Evolutionary conservation across 2,329 filamentous ascomycete species (phyloP).

Genomic region (Microthyrium microscopicum): DNA sequence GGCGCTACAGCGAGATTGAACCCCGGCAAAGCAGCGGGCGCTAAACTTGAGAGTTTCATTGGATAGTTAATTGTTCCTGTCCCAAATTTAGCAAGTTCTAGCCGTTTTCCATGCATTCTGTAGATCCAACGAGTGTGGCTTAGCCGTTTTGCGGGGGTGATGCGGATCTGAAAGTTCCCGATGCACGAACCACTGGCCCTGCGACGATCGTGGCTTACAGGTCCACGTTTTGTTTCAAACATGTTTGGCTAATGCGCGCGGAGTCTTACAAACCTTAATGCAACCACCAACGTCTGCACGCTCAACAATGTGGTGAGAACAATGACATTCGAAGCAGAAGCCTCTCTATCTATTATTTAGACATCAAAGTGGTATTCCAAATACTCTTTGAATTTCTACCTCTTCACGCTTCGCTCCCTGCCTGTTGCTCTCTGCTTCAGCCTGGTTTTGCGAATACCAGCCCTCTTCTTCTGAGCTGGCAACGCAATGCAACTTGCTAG

Average conservation of each 20-base stretch:
- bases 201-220: conserved; percentile 4
- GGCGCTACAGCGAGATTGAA: conserved; percentile 5
- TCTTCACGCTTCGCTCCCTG: conserved; percentile 1
- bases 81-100: not conserved
- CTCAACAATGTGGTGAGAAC: not conserved
- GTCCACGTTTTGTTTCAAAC: conserved; percentile 5
- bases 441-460: conserved; percentile 2
- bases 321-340: conserved; percentile 1
- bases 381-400: conserved; percentile 3
- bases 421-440: conserved; percentile 3
- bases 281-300: conserved; percentile 4
- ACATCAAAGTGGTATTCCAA: not conserved
- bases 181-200: conserved; percentile 2
- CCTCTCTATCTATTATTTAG: not conserved
- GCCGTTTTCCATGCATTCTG: not conserved
- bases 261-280: conserved; percentile 6
- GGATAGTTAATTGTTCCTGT: conserved; percentile 2
- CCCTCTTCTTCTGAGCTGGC: conserved; percentile 4
- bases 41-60: conserved; percentile 5
- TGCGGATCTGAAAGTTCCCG: conserved; percentile 4
- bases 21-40: not conserved
- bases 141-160: conserved; percentile 1
- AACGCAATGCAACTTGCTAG: conserved; percentile 4
- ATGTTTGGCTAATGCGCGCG: conserved; percentile 1
- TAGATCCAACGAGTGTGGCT: conserved; percentile 2